Percentiles rank a stretch among this genome's conserved stretches.
Evolutionary conservation across 2,329 filamentous ascomycete species (phyloP).

Genomic region (Fusarium sp.): DNA sequence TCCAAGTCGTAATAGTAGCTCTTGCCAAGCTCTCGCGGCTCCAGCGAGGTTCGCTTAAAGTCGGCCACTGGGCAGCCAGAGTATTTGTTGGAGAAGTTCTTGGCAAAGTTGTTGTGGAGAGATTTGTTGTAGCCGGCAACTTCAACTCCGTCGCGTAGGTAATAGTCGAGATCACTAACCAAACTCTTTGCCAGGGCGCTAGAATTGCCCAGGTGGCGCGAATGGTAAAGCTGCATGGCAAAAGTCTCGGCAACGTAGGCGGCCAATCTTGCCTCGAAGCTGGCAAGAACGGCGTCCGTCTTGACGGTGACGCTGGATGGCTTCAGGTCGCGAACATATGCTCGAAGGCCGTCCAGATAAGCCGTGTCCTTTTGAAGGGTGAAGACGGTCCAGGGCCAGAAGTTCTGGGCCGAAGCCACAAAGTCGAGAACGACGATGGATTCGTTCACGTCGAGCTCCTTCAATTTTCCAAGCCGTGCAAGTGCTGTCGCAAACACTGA

Average conservation of each 20-base stretch:
- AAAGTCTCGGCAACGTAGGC: slow-evolving; percentile 88
- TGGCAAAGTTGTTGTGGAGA: slow-evolving; percentile 85
- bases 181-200: slow-evolving; percentile 76
- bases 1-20: slow-evolving; percentile 88
- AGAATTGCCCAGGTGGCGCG: slow-evolving; percentile 79
- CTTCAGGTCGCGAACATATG: slow-evolving; percentile 73
- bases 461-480: slow-evolving; percentile 74
- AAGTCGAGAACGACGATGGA: slow-evolving; percentile 86
- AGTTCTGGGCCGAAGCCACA: slow-evolving; percentile 87
- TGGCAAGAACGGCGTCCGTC: slow-evolving; percentile 67
- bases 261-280: slow-evolving; percentile 77
- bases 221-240: slow-evolving; percentile 89
- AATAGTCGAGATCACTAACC: slow-evolving; percentile 81
- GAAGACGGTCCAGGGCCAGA: slow-evolving; percentile 95
- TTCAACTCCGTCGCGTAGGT: slow-evolving; percentile 80
- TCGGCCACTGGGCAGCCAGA: slow-evolving; percentile 77
- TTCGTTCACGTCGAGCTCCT: slow-evolving; percentile 72
- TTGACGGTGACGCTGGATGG: slow-evolving; percentile 65
- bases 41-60: slow-evolving; percentile 81
- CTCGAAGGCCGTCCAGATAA: slow-evolving; percentile 79
- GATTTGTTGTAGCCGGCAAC: slow-evolving; percentile 90
- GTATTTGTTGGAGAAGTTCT: slow-evolving; percentile 86
- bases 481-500: slow-evolving; percentile 83
- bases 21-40: slow-evolving; percentile 74
- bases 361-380: slow-evolving; percentile 78